Evolutionary conservation across 306 rosid species (phyloP), one percentile per base, ranked within the genome.

Genomic region (Neltuma alba): DNA sequence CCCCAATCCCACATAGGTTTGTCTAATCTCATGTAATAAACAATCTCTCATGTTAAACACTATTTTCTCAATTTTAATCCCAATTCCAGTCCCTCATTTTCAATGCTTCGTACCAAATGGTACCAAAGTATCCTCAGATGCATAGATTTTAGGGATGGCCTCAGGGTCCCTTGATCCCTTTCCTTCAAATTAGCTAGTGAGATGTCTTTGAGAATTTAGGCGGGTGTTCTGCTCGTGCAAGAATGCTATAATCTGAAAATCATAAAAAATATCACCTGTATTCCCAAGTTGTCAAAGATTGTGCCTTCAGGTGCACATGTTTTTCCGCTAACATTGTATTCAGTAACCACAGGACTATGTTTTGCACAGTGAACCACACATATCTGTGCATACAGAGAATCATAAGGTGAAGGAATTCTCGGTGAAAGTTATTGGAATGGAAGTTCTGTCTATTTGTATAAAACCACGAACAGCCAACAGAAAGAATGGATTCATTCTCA

Each of bases 251-350:
- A 61, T 62, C 82, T 10, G 23, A 78, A 13, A 74, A 82, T 50
- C 3, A 80, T 41, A 61, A 42, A 42, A 47, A n/a, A n/a, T n/a
- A 66, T 63, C 64, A 21, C 98, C 98, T 87, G 97, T 47, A 66
- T 76, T 75, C 93, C 97, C 50, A 79, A 44, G 83, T 70, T 79
- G 84, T 89, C 92, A 86, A 83, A 88, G 72, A 94, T 91, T 73
- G 41, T 73, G 67, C 97, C 97, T 78, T 91, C 94, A 9, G 98
- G n/a, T n/a, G n/a, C n/a, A n/a, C n/a, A n/a, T n/a, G n/a, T n/a
- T n/a, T n/a, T n/a, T n/a, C 98, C 97, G 38, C 93, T 89, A 81
- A 94, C 91, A 77, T 79, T 80, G 87, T 88, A 92, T 81, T 94
- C 98, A 2, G 91, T 83, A 84, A 91, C n/a, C n/a, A n/a, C 67